Evolutionary conservation across 163 green algal genomes (phyloP).

Genomic region (Scenedesmus sp.): DNA sequence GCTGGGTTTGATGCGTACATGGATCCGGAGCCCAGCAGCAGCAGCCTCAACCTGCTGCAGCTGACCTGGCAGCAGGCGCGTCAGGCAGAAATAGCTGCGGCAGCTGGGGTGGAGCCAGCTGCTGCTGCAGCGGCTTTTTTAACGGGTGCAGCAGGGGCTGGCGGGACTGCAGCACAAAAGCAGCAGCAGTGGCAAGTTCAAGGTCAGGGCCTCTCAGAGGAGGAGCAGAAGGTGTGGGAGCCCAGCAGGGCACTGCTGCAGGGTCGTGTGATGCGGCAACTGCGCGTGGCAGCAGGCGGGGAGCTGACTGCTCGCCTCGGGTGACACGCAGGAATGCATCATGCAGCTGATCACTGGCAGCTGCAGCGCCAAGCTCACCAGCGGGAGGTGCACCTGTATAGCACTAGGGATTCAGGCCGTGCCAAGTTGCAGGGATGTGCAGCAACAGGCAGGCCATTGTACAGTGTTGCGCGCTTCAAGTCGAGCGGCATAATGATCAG

Average conservation of each 20-base stretch:
- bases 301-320: background rate
- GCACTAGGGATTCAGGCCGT: no score
- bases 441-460: no score
- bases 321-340: background rate
- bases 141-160: background rate
- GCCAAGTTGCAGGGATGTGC: no score
- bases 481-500: no score
- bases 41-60: slow-evolving; percentile 44
- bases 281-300: background rate
- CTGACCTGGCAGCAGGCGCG: background rate
- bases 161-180: background rate
- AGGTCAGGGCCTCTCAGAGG: background rate
- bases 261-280: slow-evolving; percentile 25
- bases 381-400: no score
- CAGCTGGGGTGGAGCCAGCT: background rate
- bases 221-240: background rate
- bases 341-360: no score
- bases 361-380: no score
- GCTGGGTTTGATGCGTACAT: slow-evolving; percentile 30
- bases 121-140: background rate
- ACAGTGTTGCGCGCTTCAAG: no score
- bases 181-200: background rate
- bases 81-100: background rate
- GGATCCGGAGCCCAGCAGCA: slow-evolving; percentile 15
- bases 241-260: background rate